Evolutionary conservation across 2,329 filamentous ascomycete genomes (phyloP).

Genomic region (Chaetomium strumarium): DNA sequence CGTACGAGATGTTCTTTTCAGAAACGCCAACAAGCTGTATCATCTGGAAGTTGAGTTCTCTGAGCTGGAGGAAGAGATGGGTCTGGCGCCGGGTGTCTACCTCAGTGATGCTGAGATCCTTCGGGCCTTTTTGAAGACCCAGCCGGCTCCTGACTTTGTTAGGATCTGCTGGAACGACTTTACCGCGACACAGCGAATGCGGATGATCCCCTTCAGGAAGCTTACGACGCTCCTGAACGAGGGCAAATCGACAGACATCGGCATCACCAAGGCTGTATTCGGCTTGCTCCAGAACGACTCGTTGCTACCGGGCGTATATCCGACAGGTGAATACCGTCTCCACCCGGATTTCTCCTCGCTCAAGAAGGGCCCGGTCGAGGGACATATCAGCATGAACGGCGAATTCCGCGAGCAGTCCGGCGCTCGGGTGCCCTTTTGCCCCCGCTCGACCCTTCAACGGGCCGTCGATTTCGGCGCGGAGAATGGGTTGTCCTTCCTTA

Average conservation of each 20-base stretch:
- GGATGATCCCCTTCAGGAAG: conserved; percentile 60
- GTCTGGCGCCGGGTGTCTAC: conserved; percentile 14
- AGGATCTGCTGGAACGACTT: conserved; percentile 75
- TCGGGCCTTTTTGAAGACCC: conserved; percentile 38
- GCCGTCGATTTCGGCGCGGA: conserved; percentile 46
- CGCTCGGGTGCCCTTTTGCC: conserved; percentile 50
- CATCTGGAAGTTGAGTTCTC: conserved; percentile 46
- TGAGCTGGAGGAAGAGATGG: conserved; percentile 27
- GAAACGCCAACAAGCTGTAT: conserved; percentile 73
- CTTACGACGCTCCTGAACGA: conserved; percentile 44
- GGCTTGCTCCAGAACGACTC: conserved; percentile 64
- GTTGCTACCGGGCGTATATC: conserved; percentile 45
- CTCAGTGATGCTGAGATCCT: conserved; percentile 34
- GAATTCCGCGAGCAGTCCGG: conserved; percentile 58
- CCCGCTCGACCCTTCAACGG: conserved; percentile 55
- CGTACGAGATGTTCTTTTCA: conserved; percentile 64
- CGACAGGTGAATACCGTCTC: conserved; percentile 61
- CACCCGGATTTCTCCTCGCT: conserved; percentile 61
- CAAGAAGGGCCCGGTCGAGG: conserved; percentile 49
- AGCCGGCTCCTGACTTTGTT: conserved; percentile 56
- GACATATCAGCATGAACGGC: conserved; percentile 60
- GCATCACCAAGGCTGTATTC: conserved; percentile 58
- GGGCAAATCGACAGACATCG: conserved; percentile 42
- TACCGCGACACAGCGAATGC: conserved; percentile 60
- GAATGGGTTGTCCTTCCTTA: conserved; percentile 51